Base-by-base conservation (phyloP, 2,329 filamentous ascomycete species). In the Exophiala mesophila region DNA sequence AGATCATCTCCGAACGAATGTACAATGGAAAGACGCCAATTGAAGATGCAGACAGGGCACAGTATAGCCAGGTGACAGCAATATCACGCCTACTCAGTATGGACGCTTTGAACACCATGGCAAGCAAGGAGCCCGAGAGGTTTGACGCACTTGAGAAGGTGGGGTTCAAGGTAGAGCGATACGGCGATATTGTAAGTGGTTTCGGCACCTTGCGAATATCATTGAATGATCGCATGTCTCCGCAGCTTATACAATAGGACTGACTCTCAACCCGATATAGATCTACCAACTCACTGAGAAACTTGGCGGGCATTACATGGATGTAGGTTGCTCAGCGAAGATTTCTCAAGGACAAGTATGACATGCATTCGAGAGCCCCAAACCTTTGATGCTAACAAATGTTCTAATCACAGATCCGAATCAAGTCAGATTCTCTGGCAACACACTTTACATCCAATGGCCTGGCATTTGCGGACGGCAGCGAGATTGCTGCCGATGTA, bases 291-390 rank as follows among this genome's bases (percentile, higher is more conserved):
- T 72, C 20, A 64, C 59, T 43, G 63, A 68, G 35, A 62, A 67
- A 2, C 59, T 64, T 20, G 70, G 70, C 3, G 68, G 70, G 0
- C 69, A 73, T 50, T 72, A 72, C 47, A 63, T 73, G 36, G 69
- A 73, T 42, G 64, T 70, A 17, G 70, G 70, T 1, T 62, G 61
- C 3, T 67, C 60, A 1, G 57, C 58, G 19, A 59, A 67, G 36
- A 70, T 73, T 29, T 56, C 64, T 7, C 58, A 66, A 4, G 66
- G 68, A 12, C 19, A 7, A 50, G 53, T 38, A 50, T 53, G 7
- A 54, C 47, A 1, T 44, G 45, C 5, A 5, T 16, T 16, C 17
- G 5, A 6, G 18, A 13, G 6, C 18, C 28, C 20, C 12, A 21
- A 18, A 13, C 34, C 41, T 28, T 19, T 28, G 8, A n/a, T 28